phyloP scores from a whole-genome alignment of 2,329 filamentous ascomycete species.

The Penicillium sp. region DNA sequence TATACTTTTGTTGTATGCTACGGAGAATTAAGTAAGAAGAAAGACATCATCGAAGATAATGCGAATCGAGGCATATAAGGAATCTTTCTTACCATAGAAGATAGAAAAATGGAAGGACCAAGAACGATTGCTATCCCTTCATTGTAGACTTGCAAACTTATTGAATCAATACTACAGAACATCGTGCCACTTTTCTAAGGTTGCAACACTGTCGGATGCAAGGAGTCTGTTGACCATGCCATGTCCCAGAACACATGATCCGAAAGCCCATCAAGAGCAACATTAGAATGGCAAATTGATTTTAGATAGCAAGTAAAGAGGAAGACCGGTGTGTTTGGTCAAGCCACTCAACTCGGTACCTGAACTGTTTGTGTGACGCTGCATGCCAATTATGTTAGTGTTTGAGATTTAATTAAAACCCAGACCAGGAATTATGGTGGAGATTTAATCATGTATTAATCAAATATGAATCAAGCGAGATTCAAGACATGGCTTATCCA shows the following conservation, averaged over 20 bases:
- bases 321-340: neutral
- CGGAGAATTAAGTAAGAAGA: neutral
- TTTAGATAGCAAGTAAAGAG: neutral
- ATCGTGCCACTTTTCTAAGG: neutral
- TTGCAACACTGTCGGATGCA: constrained; percentile 10
- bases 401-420: constrained; percentile 11
- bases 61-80: neutral
- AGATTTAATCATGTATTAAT: constrained; percentile 3
- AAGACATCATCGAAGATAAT: neutral
- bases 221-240: constrained; percentile 11
- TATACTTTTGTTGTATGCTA: neutral
- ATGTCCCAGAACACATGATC: constrained; percentile 6
- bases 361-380: constrained; percentile 22
- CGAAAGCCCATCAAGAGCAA: neutral
- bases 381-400: constrained; percentile 5
- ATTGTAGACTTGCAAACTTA: neutral
- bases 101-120: neutral
- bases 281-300: neutral
- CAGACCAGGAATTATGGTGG: constrained; percentile 13
- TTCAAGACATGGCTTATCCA: neutral
- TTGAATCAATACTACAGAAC: constrained; percentile 4
- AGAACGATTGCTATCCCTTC: too few relatives aligned
- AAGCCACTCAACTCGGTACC: constrained; percentile 18
- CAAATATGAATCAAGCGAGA: neutral
- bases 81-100: neutral